phyloP scores from a whole-genome alignment of 768 basidiomycete species.

The Auriculariales sp. region DNA sequence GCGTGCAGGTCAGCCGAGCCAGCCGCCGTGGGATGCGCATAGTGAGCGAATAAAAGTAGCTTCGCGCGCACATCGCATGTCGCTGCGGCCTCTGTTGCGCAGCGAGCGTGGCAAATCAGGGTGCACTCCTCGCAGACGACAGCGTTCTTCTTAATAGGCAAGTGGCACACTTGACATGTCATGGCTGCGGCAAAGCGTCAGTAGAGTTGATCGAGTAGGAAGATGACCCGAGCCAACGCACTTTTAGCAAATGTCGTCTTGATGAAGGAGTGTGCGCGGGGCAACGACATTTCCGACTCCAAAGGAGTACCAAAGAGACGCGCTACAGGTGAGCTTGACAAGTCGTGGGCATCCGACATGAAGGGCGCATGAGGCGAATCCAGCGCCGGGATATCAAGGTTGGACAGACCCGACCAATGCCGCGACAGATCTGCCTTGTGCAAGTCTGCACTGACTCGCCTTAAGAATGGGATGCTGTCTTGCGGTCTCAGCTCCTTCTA shows the following conservation, averaged over 20 bases:
- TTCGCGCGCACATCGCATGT: constrained; percentile 75
- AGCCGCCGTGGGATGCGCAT: constrained; percentile 36
- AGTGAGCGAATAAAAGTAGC: constrained; percentile 63
- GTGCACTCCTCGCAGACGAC: constrained; percentile 83
- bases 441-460: constrained; percentile 77
- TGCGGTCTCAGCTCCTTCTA: constrained; percentile 69
- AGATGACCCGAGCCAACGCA: constrained; percentile 25
- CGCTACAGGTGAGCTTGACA: background rate
- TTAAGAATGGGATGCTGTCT: constrained; percentile 90
- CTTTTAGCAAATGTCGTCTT: constrained; percentile 89
- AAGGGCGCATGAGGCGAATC: constrained; percentile 22
- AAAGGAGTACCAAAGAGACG: background rate
- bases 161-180: constrained; percentile 70
- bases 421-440: constrained; percentile 55
- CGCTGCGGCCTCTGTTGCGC: constrained; percentile 55
- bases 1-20: background rate
- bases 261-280: constrained; percentile 69
- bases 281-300: constrained; percentile 10
- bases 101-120: constrained; percentile 74
- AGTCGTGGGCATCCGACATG: constrained; percentile 16
- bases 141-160: constrained; percentile 69
- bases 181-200: constrained; percentile 39
- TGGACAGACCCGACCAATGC: constrained; percentile 31
- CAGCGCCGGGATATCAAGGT: constrained; percentile 23
- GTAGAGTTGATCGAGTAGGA: background rate